phyloP scores from a whole-genome alignment of 2,329 filamentous ascomycete species.

The Metarhizium album region DNA sequence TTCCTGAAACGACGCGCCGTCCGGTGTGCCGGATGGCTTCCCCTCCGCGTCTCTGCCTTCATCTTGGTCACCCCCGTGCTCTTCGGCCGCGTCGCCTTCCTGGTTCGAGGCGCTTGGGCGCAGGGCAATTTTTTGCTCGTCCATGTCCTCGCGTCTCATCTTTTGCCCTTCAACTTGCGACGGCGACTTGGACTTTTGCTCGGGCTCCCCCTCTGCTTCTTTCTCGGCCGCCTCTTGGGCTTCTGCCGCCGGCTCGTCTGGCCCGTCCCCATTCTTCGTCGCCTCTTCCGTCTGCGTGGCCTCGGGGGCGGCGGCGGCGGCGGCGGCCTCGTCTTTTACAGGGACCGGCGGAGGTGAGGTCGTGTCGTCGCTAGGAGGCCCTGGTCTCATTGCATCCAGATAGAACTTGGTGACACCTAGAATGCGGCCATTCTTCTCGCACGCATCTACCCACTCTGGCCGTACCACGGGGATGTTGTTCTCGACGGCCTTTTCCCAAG shows the following conservation, averaged over 20 bases:
- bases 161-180: constrained; percentile 40
- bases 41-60: constrained; percentile 20
- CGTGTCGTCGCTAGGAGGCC: constrained; percentile 27
- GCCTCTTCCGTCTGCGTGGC: constrained; percentile 16
- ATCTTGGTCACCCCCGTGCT: constrained; percentile 21
- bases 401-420: constrained; percentile 95
- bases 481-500: constrained; percentile 95
- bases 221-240: constrained; percentile 16
- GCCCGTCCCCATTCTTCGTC: constrained; percentile 11
- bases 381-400: constrained; percentile 60
- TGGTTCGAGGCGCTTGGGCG: constrained; percentile 25
- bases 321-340: constrained; percentile 13
- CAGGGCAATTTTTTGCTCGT: constrained; percentile 42
- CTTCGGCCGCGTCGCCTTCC: constrained; percentile 18
- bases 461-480: constrained; percentile 97
- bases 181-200: constrained; percentile 25
- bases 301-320: constrained; percentile 12
- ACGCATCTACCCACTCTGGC: constrained; percentile 96
- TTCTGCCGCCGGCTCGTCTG: constrained; percentile 9
- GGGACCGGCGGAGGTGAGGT: constrained; percentile 20
- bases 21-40: constrained; percentile 37
- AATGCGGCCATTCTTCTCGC: constrained; percentile 83
- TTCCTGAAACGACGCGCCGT: constrained; percentile 52
- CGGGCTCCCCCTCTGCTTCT: constrained; percentile 14
- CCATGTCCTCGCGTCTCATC: constrained; percentile 42